phyloP scores from a whole-genome alignment of 1,284 basidiomycete genomes.

The Pascua guehoae region DNA sequence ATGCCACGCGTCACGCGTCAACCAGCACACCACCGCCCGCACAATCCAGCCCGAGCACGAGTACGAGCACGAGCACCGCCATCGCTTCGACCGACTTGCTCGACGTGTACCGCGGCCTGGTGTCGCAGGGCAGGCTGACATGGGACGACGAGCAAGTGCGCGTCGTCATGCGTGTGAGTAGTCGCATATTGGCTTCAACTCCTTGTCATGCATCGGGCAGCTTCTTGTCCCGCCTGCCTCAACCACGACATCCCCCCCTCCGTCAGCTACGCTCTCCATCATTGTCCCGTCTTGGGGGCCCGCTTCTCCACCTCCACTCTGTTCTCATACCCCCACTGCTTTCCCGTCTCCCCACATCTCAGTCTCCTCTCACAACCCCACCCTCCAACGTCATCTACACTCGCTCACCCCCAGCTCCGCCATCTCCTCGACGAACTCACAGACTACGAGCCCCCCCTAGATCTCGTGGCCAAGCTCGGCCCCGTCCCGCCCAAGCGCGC shows the following conservation, averaged over 20 bases:
- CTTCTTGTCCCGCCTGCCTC: no score
- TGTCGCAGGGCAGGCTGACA: slow-evolving; percentile 56
- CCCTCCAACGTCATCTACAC: neutral
- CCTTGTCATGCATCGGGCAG: no score
- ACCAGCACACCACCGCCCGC: no score
- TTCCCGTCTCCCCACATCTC: neutral
- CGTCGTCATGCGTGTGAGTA: slow-evolving; percentile 60
- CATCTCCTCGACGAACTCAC: slow-evolving; percentile 37
- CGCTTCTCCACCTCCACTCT: no score
- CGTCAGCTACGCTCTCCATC: neutral
- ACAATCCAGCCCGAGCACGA: no score
- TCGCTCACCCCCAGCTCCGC: slow-evolving; percentile 30
- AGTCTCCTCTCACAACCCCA: neutral
- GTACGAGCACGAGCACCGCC: neutral
- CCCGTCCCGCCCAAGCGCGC: slow-evolving; percentile 30
- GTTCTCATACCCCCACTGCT: no score
- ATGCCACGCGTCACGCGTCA: no score
- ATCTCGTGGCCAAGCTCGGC: slow-evolving; percentile 39
- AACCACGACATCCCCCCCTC: no score
- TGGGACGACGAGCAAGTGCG: slow-evolving; percentile 65
- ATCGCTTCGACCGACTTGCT: slow-evolving; percentile 49
- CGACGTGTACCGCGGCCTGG: slow-evolving; percentile 53
- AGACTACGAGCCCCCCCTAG: slow-evolving; percentile 44
- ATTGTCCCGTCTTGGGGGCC: no score
- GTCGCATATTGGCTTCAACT: no score